A percentile compares a stretch with the other conserved stretches of the same genome.
Evolutionary conservation across 805 yeast species (phyloP).

Genomic region (Candida awuae): DNA sequence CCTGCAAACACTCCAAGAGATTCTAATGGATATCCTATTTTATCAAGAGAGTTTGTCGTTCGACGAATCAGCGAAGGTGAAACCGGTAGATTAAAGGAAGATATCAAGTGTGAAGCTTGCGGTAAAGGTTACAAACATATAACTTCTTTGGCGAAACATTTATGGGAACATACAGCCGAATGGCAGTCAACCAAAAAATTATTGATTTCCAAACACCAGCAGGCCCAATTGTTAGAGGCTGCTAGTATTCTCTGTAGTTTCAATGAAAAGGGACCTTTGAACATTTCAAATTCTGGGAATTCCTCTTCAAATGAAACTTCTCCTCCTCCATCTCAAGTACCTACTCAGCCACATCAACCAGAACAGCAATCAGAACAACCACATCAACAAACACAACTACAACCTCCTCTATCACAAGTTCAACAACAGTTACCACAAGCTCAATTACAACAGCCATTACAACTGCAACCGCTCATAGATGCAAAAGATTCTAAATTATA

Average conservation of each 20-base stretch:
- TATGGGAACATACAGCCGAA: constrained; percentile 94
- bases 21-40: constrained; percentile 25
- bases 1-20: constrained; percentile 8
- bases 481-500: neutral
- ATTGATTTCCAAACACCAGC: constrained; percentile 79
- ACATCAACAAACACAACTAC: constrained; percentile 1
- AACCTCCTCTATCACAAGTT: constrained; percentile 7
- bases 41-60: constrained; percentile 65
- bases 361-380: too few species aligned
- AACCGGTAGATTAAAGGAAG: constrained; percentile 76
- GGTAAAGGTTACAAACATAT: constrained; percentile 89
- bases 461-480: constrained; percentile 7
- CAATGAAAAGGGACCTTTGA: constrained; percentile 35
- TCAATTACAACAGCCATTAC: neutral
- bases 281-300: too few species aligned
- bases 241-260: constrained; percentile 71
- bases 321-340: constrained; percentile 1
- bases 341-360: too few species aligned
- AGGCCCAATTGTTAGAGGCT: constrained; percentile 73
- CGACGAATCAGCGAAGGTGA: constrained; percentile 82
- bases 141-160: constrained; percentile 76
- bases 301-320: neutral
- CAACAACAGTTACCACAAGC: too few species aligned
- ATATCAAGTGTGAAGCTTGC: constrained; percentile 80
- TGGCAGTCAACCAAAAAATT: constrained; percentile 83